Percentiles rank a stretch among this genome's conserved stretches.
Conservation (phyloP, 768 basidiomycete species). For the Favolaschia claudopus region DNA sequence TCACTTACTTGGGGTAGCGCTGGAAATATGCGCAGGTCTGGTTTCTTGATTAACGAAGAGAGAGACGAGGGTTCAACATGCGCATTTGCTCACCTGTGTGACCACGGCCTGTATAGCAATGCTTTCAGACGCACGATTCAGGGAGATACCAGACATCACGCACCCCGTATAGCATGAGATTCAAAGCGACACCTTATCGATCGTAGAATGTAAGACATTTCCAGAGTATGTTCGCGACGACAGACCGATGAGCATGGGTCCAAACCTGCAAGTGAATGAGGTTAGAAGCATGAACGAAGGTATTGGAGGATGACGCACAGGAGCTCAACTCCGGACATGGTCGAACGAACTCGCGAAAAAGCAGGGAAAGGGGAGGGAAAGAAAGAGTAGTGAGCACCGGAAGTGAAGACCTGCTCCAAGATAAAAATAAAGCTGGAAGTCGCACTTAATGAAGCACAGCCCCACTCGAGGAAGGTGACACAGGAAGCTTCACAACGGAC, state of each 20-base stretch:
- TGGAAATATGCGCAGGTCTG: conserved; percentile 11
- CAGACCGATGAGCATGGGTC: conserved; percentile 20
- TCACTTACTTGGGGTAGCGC: neutral
- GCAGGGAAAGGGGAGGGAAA: too few relatives aligned
- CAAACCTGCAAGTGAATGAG: conserved; percentile 1
- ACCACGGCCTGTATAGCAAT: neutral
- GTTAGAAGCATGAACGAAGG: neutral
- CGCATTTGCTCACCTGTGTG: neutral
- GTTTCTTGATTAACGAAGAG: neutral
- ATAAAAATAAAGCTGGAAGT: too few relatives aligned
- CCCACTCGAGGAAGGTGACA: too few relatives aligned
- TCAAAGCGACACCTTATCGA: conserved; percentile 10
- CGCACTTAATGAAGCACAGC: too few relatives aligned
- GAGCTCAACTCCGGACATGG: conserved; percentile 26
- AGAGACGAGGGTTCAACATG: neutral
- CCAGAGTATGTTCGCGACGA: neutral
- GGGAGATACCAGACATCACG: neutral
- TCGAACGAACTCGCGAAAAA: too few relatives aligned
- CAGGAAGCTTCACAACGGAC: too few relatives aligned
- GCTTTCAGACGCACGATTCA: neutral
- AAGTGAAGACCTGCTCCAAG: too few relatives aligned
- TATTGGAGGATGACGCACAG: neutral
- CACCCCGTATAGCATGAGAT: conserved; percentile 20
- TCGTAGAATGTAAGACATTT: neutral
- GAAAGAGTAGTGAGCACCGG: too few relatives aligned